Conservation (phyloP, 169 alveolate genomes). For the Plasmodium relictum region DNA sequence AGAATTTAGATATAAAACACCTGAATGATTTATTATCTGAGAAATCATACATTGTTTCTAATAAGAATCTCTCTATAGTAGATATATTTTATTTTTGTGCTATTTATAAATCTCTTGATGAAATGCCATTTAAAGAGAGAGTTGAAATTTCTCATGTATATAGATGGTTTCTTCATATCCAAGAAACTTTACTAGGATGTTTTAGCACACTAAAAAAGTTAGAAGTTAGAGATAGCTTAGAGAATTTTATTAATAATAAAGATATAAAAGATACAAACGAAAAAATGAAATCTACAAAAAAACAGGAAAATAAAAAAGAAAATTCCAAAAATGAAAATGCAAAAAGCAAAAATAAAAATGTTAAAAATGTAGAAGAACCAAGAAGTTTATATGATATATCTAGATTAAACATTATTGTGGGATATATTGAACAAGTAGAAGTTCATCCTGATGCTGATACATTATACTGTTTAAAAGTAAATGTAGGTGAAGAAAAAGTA, state of each 20-base stretch:
- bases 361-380: conserved; percentile 72
- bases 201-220: conserved; percentile 42
- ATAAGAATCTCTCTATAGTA: conserved; percentile 52
- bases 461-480: conserved; percentile 84
- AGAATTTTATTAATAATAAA: conserved; percentile 24
- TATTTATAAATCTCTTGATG: conserved; percentile 29
- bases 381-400: conserved; percentile 83
- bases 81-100: conserved; percentile 70
- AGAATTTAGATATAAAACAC: conserved; percentile 47
- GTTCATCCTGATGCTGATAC: conserved; percentile 87
- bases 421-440: conserved; percentile 82
- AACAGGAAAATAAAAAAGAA: neutral
- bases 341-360: conserved; percentile 37
- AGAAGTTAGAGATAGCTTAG: conserved; percentile 28
- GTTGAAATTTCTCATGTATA: conserved; percentile 39
- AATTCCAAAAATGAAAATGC: conserved; percentile 28
- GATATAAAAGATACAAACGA: conserved; percentile 14
- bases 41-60: conserved; percentile 46
- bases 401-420: conserved; percentile 81
- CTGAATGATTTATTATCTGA: conserved; percentile 55
- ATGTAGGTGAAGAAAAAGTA: conserved; percentile 82
- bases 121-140: conserved; percentile 59
- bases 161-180: conserved; percentile 72
- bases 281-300: neutral
- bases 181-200: conserved; percentile 45